Evolutionary conservation across 345 rosid species (phyloP).

Genomic region (Eucalyptus virginea): DNA sequence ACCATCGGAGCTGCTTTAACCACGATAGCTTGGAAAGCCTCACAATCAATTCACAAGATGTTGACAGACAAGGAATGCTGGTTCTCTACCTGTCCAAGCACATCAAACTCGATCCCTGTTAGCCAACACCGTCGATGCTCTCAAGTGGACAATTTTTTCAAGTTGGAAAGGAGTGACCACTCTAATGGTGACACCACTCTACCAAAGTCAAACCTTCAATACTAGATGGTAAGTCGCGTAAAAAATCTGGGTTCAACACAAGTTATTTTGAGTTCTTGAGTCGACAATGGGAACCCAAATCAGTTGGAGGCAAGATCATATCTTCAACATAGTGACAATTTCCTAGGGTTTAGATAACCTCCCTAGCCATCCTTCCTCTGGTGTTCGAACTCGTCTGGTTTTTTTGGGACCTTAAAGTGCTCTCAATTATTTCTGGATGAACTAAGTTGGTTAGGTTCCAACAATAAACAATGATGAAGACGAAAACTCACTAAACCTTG

Average conservation of each 20-base stretch:
- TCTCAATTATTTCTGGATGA: not conserved
- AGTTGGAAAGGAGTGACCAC: not conserved
- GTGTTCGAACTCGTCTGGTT: not conserved
- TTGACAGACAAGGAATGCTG: accelerated
- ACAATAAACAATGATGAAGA: not conserved
- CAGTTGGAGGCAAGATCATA: not conserved
- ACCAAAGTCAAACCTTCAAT: not conserved
- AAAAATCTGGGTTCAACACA: not conserved
- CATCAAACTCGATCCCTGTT: not conserved
- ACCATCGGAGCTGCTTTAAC: not conserved
- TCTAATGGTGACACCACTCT: not conserved
- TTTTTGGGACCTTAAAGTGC: not conserved
- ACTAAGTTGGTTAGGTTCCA: not conserved
- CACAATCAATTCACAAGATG: not conserved
- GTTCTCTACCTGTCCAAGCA: not conserved
- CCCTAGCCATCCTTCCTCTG: not conserved
- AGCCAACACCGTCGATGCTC: accelerated
- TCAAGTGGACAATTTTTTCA: not conserved
- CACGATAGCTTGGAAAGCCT: not conserved
- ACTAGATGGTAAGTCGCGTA: not conserved
- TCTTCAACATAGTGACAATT: not conserved
- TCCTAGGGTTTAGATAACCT: not conserved
- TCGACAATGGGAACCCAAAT: not conserved
- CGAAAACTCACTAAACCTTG: not conserved
- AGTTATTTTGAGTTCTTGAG: not conserved